phyloP scores from a whole-genome alignment of 306 rosid species.

The Rosa multiflora region DNA sequence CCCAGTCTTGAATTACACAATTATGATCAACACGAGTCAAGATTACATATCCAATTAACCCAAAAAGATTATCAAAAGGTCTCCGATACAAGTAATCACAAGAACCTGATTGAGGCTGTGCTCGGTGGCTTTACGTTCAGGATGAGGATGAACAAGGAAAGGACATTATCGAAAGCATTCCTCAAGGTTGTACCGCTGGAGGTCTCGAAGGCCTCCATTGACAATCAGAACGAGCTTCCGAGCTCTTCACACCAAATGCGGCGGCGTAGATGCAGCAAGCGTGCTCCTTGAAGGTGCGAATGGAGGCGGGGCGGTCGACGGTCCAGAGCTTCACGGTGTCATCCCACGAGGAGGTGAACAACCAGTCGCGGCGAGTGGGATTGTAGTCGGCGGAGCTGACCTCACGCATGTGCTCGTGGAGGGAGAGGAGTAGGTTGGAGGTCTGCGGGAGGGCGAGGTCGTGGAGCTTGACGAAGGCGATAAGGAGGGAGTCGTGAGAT shows the following conservation, averaged over 20 bases:
- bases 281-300: constrained; percentile 87
- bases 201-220: no score
- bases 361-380: constrained; percentile 90
- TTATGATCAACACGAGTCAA: no score
- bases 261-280: constrained; percentile 86
- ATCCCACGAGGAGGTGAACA: constrained; percentile 89
- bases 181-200: no score
- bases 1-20: no score
- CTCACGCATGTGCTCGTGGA: constrained; percentile 91
- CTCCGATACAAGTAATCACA: no score
- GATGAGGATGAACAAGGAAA: no score
- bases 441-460: constrained; percentile 72
- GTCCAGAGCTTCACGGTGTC: constrained; percentile 91
- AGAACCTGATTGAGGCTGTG: no score
- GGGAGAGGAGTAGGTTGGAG: constrained; percentile 81
- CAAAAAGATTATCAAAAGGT: no score
- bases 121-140: no score
- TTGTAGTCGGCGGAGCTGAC: constrained; percentile 81
- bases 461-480: constrained; percentile 87
- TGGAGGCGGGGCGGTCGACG: constrained; percentile 70
- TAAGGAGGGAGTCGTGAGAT: constrained; percentile 80
- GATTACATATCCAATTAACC: no score
- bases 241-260: not conserved
- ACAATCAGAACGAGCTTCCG: no score
- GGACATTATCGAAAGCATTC: no score